These are phyloP conservation scores for Dillenia suffruticosa DNA, from an alignment of 164 flowering plant species.

Conservation along the genomic window DNA sequence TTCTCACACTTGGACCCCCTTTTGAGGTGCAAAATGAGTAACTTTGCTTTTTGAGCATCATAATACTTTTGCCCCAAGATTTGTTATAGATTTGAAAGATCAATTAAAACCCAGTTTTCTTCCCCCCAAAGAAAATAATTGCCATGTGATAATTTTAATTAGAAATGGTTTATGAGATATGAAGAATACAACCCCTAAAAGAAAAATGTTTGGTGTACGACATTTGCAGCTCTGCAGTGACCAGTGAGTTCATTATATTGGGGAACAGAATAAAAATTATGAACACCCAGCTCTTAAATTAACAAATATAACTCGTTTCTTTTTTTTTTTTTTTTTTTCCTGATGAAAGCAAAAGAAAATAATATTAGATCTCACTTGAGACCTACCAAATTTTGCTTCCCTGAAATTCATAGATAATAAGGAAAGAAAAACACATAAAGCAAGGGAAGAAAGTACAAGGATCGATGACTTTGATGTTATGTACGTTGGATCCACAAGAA, in stretches of 20 bases:
- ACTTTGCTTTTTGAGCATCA: neutral
- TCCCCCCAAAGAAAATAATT: neutral
- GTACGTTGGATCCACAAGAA: neutral
- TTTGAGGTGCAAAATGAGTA: neutral
- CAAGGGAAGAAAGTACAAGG: neutral
- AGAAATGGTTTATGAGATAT: neutral
- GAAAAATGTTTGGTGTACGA: neutral
- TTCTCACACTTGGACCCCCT: neutral
- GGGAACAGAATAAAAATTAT: too few relatives aligned
- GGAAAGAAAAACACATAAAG: neutral
- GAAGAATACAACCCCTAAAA: neutral
- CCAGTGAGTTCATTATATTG: neutral
- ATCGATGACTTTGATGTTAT: neutral
- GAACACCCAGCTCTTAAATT: too few relatives aligned
- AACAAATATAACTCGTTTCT: neutral
- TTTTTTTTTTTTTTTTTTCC: neutral
- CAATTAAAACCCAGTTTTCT: neutral
- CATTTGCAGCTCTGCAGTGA: neutral
- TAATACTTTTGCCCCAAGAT: neutral
- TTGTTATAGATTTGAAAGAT: neutral
- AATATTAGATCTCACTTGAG: neutral
- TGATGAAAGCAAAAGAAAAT: neutral
- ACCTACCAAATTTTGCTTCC: neutral
- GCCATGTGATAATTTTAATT: neutral
- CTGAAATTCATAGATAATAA: neutral